Evolutionary conservation across 768 basidiomycete genomes (phyloP), one percentile per base, ranked within the genome.

Genomic region (Coprinopsis cinerea): DNA sequence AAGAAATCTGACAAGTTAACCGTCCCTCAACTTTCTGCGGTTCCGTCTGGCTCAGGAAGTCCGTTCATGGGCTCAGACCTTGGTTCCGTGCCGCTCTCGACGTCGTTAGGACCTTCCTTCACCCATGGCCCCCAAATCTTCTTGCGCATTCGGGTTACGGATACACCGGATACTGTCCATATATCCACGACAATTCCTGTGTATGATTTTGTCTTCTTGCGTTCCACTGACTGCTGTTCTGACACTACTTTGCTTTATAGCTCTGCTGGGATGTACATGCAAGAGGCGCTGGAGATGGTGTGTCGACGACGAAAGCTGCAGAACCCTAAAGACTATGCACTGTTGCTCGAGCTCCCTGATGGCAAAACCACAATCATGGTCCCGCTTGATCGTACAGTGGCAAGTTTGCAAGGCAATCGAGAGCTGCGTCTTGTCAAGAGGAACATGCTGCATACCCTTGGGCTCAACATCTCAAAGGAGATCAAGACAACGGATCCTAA

Each of bases 381-480:
- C 26, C 94, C 94, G 23, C 77, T 97, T 24, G 96, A 98, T 64
- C 78, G 94, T 17, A 98, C 96, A 0, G 95, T 98, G n/a, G 92
- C 91, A 28, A 92, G 90, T 68, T 69, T 98, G 59, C 87, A 91
- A 63, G 93, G 92, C 4, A 88, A 87, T 59, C 76, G 81, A 11
- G 88, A 94, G 57, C 73, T 98, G 15, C 76, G 85, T 10, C 74
- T 98, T 11, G 83, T 93, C 48, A 87, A 86, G 66, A 74, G 81
- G 58, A 83, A 78, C 50, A 86, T 84, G 77, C 71, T 95, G 1
- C 81, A 81, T 10, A 75, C 79, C 41, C 75, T 90, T 60, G 85
- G 83, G 14, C 77, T 83, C 27, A 79, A 86, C 49, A 78, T 83
- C 23, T 76, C 81, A 53, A 82, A 80, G 51, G 78, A 81, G 35